These are phyloP conservation scores for Sporormia fimetaria DNA, from an alignment of 495 filamentous ascomycete genomes.

Conservation along the genomic window DNA sequence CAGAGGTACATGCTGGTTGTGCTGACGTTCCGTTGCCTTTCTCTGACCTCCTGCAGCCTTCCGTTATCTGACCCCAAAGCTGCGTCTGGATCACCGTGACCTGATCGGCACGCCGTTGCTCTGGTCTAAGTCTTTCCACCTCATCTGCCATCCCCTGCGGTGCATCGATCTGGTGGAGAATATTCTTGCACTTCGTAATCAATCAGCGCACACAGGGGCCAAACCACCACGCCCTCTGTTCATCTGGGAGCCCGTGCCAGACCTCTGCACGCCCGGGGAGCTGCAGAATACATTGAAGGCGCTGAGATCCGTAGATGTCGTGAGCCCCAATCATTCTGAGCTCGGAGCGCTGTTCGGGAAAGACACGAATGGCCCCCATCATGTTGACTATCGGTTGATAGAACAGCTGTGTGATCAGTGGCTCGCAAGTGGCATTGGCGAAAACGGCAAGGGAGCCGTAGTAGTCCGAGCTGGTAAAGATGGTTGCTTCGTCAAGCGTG, in stretches of 20 bases:
- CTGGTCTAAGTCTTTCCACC: constrained; percentile 65
- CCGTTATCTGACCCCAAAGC: constrained; percentile 76
- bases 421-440: constrained; percentile 43
- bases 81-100: constrained; percentile 54
- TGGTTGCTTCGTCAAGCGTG: constrained; percentile 44
- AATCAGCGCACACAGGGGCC: constrained; percentile 1
- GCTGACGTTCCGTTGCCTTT: constrained; percentile 1
- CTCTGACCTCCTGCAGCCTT: constrained; percentile 49
- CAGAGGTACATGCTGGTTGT: constrained; percentile 36
- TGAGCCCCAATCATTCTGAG: constrained; percentile 82
- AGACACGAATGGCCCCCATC: constrained; percentile 36
- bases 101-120: constrained; percentile 46
- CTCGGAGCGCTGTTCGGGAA: constrained; percentile 66
- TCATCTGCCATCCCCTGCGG: constrained; percentile 73
- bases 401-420: constrained; percentile 48
- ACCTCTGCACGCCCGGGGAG: constrained; percentile 68
- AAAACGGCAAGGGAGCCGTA: constrained; percentile 36
- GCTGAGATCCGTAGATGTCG: constrained; percentile 64
- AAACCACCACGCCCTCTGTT: constrained; percentile 49
- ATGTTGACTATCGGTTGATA: constrained; percentile 41
- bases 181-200: constrained; percentile 37
- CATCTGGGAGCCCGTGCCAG: constrained; percentile 92
- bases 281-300: constrained; percentile 59
- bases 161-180: constrained; percentile 59
- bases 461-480: constrained; percentile 48